phyloP scores from a whole-genome alignment of 2,329 filamentous ascomycete species.

The Arthrinium phaeospermum region DNA sequence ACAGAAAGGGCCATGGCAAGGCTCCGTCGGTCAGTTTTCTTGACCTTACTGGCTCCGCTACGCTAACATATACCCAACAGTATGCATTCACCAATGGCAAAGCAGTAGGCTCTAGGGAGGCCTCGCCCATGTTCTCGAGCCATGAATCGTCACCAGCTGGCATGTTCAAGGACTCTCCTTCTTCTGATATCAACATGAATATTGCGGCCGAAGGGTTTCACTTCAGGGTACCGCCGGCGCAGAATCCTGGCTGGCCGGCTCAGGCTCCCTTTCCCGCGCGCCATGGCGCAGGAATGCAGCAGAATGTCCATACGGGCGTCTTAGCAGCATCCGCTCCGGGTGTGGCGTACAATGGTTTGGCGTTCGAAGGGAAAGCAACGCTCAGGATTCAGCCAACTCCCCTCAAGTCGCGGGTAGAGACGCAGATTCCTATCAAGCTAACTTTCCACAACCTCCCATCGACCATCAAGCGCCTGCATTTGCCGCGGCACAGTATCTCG shows the following conservation, averaged over 20 bases:
- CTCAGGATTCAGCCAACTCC: slow-evolving; percentile 71
- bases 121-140: slow-evolving; percentile 59
- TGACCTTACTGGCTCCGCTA: not conserved
- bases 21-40: slow-evolving; percentile 34
- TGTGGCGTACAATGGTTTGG: slow-evolving; percentile 26
- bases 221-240: not conserved
- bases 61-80: slow-evolving; percentile 49
- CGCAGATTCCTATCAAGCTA: slow-evolving; percentile 89
- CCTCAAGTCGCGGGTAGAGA: slow-evolving; percentile 90
- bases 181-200: slow-evolving; percentile 18
- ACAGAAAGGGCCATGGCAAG: slow-evolving; percentile 34
- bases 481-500: slow-evolving; percentile 89
- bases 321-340: slow-evolving; percentile 27
- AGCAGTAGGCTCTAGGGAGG: slow-evolving; percentile 55
- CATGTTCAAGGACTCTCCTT: slow-evolving; percentile 44
- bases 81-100: slow-evolving; percentile 57
- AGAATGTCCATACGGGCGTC: not conserved
- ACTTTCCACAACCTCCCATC: slow-evolving; percentile 76
- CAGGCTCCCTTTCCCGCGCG: not conserved
- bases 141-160: slow-evolving; percentile 58
- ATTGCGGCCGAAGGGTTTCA: not conserved
- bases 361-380: slow-evolving; percentile 38
- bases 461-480: slow-evolving; percentile 79
- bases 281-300: not conserved
- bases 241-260: slow-evolving; percentile 1